Base-by-base conservation (phyloP, 768 basidiomycete species). In the Agaricus sinodeliciosus region DNA sequence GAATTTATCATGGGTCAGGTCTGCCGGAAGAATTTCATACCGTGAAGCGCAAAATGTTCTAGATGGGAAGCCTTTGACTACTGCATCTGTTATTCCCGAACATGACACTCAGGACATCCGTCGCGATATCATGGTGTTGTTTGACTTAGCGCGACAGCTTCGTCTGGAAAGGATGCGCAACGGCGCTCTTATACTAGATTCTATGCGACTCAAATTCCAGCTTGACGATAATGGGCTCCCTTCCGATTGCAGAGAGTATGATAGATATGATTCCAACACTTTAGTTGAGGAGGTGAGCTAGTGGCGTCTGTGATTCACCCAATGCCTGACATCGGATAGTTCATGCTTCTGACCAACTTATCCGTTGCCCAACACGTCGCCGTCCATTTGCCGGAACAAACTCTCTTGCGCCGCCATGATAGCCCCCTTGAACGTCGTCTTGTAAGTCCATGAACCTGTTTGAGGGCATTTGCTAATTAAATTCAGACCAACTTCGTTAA, bases 351-450 rank as follows among this genome's bases (percentile, higher is more conserved):
- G 50, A 85, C 88, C 58, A 99, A 98, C 64, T 84, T 85, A 31
- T 74, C 90, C 11, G 87, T 94, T 37, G 94, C 96, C 9, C 91
- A 94, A 64, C 87, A 94, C 60, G 84, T 96, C 60, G 95, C 95
- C 35, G 85, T 94, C 19, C 84, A 93, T 60, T 80, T 98, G 22
- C 94, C 96, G 25, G 96, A 99, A 65, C 96, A 98, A 66, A 90
- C 95, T n/a, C 76, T 99, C 12, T 80, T 99, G 41, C 87, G 96
- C 56, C 87, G 96, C 51, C 94, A 98, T 62, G 96, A 98, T 65
- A 80, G 74, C 25, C 96, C 96, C 2, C 77, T 97, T 51, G 94
- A 96, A 46, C 85, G 96, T 56, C 87, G 96, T 42, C 72, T 99
- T 56, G 90, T 90, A 65, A 55, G 85, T 71, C 31, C 19, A 16